Conservation (phyloP, 176 grass and related monocot genomes). For the Pharus latifolius region DNA sequence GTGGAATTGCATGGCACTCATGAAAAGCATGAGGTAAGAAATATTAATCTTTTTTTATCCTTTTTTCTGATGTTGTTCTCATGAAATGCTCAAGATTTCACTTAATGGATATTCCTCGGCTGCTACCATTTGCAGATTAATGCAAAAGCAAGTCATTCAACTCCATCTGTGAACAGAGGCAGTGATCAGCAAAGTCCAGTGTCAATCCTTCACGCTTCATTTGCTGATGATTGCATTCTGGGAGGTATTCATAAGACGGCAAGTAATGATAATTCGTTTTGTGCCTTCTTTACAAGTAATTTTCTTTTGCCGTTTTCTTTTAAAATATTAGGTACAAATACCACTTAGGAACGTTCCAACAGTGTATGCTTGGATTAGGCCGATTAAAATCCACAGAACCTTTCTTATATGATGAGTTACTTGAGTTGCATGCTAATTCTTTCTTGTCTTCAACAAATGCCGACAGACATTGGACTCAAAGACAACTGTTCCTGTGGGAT, state of each 20-base stretch:
- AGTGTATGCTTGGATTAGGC: too few species aligned
- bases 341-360: too few species aligned
- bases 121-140: constrained; percentile 27
- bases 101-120: neutral
- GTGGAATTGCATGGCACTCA: neutral
- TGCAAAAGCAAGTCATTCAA: neutral
- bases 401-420: neutral
- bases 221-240: constrained; percentile 21
- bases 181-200: constrained; percentile 7
- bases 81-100: neutral
- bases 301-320: neutral
- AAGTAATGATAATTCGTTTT: constrained; percentile 18
- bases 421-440: neutral
- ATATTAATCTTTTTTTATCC: neutral
- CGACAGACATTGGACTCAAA: constrained; percentile 7
- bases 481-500: neutral
- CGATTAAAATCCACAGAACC: too few species aligned
- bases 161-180: constrained; percentile 14
- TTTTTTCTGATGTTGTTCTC: neutral
- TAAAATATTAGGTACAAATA: neutral
- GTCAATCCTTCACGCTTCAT: constrained; percentile 35
- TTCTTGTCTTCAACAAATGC: neutral
- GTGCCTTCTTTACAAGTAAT: neutral
- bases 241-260: constrained; percentile 9
- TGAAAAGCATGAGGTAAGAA: constrained; percentile 25